Base-by-base conservation (phyloP, 2,329 filamentous ascomycete species). In the Metarhizium anisopliae region DNA sequence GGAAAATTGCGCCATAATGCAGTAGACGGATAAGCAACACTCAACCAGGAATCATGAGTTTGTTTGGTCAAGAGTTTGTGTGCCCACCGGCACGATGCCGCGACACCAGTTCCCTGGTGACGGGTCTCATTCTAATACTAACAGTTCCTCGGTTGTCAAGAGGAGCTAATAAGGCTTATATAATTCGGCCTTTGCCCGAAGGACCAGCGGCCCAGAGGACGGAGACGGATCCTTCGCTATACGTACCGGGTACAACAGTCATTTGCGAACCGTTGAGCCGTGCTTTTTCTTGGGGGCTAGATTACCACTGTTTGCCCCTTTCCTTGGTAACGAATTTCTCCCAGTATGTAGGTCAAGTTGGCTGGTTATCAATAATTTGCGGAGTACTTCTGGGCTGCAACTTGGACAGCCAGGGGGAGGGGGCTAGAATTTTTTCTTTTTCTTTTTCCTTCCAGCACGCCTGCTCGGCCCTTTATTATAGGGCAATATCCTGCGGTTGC, bases 21-120 rank as follows among this genome's bases (percentile, higher is more conserved):
- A 13, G 13, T 16, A 14, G 42, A 45, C n/a, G 42, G 42, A 45
- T 25, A 6, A 16, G 20, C 20, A 11, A 45, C 42, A 10, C 45
- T 49, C 38, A 42, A n/a, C 36, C 4, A 29, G 7, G 8, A 32
- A 45, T 30, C 43, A 8, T 25, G 35, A 42, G 30, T n/a, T 35
- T 47, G 20, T 25, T 35, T 47, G 20, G 18, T 55, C 38, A 43
- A 14, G 36, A n/a, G 18, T 20, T n/a, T 51, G 35, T 42, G 47
- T 43, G 43, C 25, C 52, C 32, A 30, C 29, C 20, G 35, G 40
- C 40, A 14, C 18, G 52, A 52, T 10, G 35, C 50, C 30, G 50
- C 42, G 43, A 45, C 49, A 52, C 52, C 35, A 35, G 25, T 45
- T 55, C 55, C 52, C 43, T 51, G 55, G 42, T 35, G 35, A 52